Evolutionary conservation across 495 filamentous ascomycete genomes (phyloP), one percentile per base, ranked within the genome.

Genomic region (Penicillium lagena): DNA sequence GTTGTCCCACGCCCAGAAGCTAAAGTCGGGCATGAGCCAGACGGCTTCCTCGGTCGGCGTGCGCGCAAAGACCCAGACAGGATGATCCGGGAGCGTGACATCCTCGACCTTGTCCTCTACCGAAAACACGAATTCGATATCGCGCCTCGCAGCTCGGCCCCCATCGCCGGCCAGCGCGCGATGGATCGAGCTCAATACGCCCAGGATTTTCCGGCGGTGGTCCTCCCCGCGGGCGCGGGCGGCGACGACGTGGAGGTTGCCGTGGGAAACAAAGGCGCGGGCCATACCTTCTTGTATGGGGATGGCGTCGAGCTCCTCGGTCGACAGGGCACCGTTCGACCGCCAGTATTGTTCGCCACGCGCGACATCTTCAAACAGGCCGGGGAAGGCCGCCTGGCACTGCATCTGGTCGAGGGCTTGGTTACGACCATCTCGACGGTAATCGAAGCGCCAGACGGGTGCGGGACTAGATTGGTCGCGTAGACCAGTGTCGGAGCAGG

Each of bases 11-110:
- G 79, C 70, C 82, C 83, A 90, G 66, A 80, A 87, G 51, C 80
- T 77, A 59, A 89, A 90, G 62, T 90, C 86, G 1, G 87, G 87
- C 64, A 90, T 85, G 1, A 87, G 55, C 79, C 87, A 90, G 38
- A 66, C 62, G 1, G 44, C 77, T 63, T 48, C 62, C 31, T 73
- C 67, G 9, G 45, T 52, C 1, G 59, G 58, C 4, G 61, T 62
- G 9, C 62, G 63, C 4, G 79, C 63, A 50, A 75, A 73, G 7
- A 68, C 65, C 78, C 79, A 83, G 10, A 76, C 65, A 4, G 67
- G 58, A 42, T 80, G 66, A 32, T 76, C 68, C 1, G 72, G 44
- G 35, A 50, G 62, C 1, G 64, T 66, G 1, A 70, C 64, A 40
- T 70, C 67, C 14, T 61, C 54, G 7, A 70, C 63, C 37, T 73